phyloP scores from a whole-genome alignment of 225 moss, liverwort and hornwort genomes.

The Thuidium tamariscinum region DNA sequence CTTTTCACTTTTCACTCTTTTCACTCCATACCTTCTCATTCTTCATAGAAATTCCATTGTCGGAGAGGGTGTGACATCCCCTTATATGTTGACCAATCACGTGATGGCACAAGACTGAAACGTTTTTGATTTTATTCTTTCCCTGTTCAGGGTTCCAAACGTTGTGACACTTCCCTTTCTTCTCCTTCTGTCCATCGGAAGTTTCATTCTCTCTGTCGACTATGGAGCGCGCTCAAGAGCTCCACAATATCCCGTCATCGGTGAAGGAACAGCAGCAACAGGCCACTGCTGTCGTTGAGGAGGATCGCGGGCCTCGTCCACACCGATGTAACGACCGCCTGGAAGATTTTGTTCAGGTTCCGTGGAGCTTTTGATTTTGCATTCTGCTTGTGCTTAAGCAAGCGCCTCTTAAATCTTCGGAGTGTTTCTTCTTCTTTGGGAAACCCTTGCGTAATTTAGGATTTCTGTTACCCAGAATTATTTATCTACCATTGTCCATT shows the following conservation, averaged over 20 bases:
- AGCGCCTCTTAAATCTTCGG: not conserved
- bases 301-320: constrained; percentile 58
- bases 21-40: not conserved
- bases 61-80: no score
- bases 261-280: constrained; percentile 2
- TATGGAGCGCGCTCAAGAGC: constrained; percentile 28
- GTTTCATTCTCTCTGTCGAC: not conserved
- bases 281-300: not conserved
- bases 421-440: not conserved
- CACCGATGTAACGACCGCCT: constrained; percentile 96
- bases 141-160: not conserved
- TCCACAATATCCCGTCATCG: not conserved
- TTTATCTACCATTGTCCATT: not conserved
- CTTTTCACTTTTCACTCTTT: not conserved
- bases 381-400: not conserved
- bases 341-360: constrained; percentile 88
- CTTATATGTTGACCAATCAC: not conserved
- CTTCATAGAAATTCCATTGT: not conserved
- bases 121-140: not conserved
- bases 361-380: not conserved
- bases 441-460: not conserved
- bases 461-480: no score
- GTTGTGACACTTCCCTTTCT: not conserved
- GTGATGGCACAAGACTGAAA: not conserved
- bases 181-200: not conserved